Evolutionary conservation across 140 eudicot species (phyloP), one percentile per base, ranked within the genome.

Genomic region (Flaveria floridana): DNA sequence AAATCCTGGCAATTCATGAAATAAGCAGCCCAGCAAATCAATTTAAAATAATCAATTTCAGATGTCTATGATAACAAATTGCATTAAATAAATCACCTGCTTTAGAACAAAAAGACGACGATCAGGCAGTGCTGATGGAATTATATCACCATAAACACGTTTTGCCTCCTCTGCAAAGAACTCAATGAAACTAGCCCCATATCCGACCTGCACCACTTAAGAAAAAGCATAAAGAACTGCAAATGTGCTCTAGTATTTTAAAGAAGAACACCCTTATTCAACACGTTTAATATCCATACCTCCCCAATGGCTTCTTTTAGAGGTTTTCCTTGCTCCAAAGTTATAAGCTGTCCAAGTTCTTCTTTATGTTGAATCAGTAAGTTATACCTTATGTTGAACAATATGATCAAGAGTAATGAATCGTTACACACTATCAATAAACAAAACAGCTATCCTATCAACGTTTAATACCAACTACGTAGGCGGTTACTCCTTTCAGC

Each of bases 301-400:
- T 93, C 98, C 4, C 85, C 91, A 74, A 90, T 89, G 63, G 98
- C 96, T 87, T 90, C 97, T 69, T 90, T 86, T 34, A 93, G 84
- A 82, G 98, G 97, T 75, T 88, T 93, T 46, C 98, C 98, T 75
- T 90, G 96, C 86, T 93, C 98, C 75, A 90, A 77, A 19, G 97
- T 93, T 76, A 93, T 93, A 63, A 93, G 94, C 73, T 93, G 91
- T 73, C 89, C 98, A 65, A 90, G 96, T 75, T 85, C 94, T 75
- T 93, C 91, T 84, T 93, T 90, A 83, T 90, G 89, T 46, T 80
- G 78, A 71, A 85, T 78, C 76, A 90, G 51, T 65, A 88, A 78
- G 72, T 93, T 93, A 77, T 82, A 85, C 96, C 96, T 89, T 52
- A 59, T 55, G 34, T 61, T 23, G 20, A 66, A 3, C 57, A 68